These are phyloP conservation scores for Pezizomycotina sp. DNA, from an alignment of 2,329 filamentous ascomycete genomes.

Conservation along the genomic window DNA sequence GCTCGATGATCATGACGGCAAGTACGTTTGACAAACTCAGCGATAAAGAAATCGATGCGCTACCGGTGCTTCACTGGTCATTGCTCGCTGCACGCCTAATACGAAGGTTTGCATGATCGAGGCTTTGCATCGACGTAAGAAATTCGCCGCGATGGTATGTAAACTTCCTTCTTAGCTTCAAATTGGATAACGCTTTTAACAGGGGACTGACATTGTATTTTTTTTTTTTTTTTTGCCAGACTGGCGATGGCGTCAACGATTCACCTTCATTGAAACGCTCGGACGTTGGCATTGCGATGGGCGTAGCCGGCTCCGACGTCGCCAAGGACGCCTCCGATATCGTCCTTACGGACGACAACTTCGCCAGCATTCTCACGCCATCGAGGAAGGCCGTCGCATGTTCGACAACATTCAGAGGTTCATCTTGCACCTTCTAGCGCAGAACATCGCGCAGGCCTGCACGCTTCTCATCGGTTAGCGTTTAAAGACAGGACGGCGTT, in stretches of 20 bases:
- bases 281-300: constrained; percentile 82
- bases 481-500: constrained; percentile 57
- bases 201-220: too few species aligned
- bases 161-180: background rate
- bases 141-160: constrained; percentile 58
- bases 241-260: constrained; percentile 76
- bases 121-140: constrained; percentile 58
- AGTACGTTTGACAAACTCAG: constrained; percentile 62
- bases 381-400: constrained; percentile 67
- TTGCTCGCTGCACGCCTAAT: constrained; percentile 67
- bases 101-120: constrained; percentile 88
- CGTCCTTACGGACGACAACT: constrained; percentile 66
- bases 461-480: constrained; percentile 62
- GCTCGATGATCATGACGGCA: constrained; percentile 56
- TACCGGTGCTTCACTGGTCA: constrained; percentile 60
- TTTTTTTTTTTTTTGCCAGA: constrained; percentile 30
- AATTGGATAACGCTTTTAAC: background rate
- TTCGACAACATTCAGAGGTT: constrained; percentile 86
- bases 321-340: constrained; percentile 59
- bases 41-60: constrained; percentile 56
- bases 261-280: constrained; percentile 63
- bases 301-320: constrained; percentile 65
- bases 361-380: constrained; percentile 69
- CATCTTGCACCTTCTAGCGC: constrained; percentile 58
- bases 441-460: constrained; percentile 72